Conservation (phyloP, 768 basidiomycete species). For the Jaapia argillacea region DNA sequence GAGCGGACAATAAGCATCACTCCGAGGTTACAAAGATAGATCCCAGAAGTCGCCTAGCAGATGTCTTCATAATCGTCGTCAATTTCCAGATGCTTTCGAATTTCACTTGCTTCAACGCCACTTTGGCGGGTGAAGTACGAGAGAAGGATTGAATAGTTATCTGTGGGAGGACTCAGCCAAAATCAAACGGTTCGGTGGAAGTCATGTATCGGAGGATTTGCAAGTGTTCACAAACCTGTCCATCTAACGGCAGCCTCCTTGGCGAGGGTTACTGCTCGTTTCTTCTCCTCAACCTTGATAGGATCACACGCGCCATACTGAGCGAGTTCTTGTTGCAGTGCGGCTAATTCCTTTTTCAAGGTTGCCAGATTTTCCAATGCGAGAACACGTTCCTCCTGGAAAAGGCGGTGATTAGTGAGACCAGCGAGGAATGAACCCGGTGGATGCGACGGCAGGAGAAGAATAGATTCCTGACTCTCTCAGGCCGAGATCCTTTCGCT, state of each 20-base stretch:
- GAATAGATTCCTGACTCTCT: constrained; percentile 32
- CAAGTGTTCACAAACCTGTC: constrained; percentile 61
- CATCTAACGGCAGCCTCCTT: constrained; percentile 80
- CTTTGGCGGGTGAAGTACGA: constrained; percentile 58
- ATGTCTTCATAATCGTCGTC: constrained; percentile 75
- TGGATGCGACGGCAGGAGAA: background rate
- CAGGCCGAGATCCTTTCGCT: constrained; percentile 44
- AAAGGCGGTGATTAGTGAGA: background rate
- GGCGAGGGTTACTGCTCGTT: constrained; percentile 59
- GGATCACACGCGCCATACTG: constrained; percentile 84
- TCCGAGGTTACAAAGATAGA: no score
- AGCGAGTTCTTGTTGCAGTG: constrained; percentile 57
- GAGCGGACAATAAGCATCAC: no score
- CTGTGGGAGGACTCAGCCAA: constrained; percentile 22
- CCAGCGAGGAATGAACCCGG: background rate
- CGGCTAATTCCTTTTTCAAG: constrained; percentile 36
- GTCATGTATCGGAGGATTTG: no score
- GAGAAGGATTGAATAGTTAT: constrained; percentile 61
- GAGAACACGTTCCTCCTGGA: constrained; percentile 46
- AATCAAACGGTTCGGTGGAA: background rate
- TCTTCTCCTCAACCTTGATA: constrained; percentile 66
- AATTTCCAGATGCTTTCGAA: constrained; percentile 57
- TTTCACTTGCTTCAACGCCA: constrained; percentile 45
- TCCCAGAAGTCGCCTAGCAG: no score
- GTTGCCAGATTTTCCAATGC: constrained; percentile 39